Evolutionary conservation across 495 filamentous ascomycete genomes (phyloP).

Genomic region (Podospora tetraspora): DNA sequence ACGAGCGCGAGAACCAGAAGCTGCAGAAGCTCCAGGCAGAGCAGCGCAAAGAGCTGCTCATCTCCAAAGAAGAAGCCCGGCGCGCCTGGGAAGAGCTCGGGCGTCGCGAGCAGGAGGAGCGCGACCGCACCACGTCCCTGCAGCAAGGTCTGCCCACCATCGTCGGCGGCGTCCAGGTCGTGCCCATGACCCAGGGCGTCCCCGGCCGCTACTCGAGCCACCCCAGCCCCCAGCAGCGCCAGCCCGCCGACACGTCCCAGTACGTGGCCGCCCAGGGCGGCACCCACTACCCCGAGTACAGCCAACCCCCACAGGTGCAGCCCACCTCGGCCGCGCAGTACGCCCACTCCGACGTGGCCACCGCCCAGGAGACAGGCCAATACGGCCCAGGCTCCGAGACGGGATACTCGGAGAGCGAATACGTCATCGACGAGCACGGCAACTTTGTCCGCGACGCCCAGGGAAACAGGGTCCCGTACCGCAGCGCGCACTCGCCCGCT

Average conservation of each 20-base stretch:
- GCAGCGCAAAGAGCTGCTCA: constrained; percentile 83
- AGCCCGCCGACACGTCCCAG: constrained; percentile 35
- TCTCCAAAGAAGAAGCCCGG: constrained; percentile 93
- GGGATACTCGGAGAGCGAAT: constrained; percentile 54
- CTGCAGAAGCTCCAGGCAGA: constrained; percentile 73
- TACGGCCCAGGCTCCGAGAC: constrained; percentile 45
- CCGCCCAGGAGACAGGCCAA: constrained; percentile 23
- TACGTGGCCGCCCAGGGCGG: constrained; percentile 32
- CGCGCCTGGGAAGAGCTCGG: constrained; percentile 97
- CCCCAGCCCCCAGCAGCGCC: constrained; percentile 35
- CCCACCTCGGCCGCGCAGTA: constrained; percentile 18
- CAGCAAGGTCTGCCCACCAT: constrained; percentile 82
- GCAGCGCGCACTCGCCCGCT: constrained; percentile 25
- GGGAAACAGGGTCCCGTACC: constrained; percentile 43
- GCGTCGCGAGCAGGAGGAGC: constrained; percentile 86
- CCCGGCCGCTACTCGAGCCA: constrained; percentile 59
- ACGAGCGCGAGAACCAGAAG: constrained; percentile 60
- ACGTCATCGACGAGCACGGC: constrained; percentile 48
- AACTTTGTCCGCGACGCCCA: constrained; percentile 42
- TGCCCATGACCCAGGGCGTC: constrained; percentile 80
- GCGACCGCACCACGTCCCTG: constrained; percentile 80
- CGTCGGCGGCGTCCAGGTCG: constrained; percentile 92
- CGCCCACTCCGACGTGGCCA: constrained; percentile 26
- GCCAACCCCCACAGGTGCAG: constrained; percentile 35
- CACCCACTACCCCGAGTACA: constrained; percentile 31